Percentiles rank a stretch among this genome's conserved stretches.
Conservation (phyloP, 192 early-diverging fungal genomes). For the Dispira parvispora region DNA sequence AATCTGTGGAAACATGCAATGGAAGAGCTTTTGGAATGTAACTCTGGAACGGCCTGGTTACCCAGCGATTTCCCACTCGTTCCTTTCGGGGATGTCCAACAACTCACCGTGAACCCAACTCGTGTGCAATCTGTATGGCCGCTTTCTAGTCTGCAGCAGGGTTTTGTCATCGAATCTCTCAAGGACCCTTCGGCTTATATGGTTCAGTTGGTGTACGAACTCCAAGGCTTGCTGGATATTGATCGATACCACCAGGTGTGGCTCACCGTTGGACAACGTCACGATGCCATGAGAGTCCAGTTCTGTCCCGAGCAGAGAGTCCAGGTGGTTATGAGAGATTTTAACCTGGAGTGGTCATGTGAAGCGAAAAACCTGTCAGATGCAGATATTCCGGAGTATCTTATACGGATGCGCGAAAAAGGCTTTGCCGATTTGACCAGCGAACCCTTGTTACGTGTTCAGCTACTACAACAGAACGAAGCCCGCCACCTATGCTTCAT, state of each 20-base stretch:
- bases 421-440: background rate
- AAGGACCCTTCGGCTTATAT: constrained; percentile 5
- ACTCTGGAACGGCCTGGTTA: no score
- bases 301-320: no score
- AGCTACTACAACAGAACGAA: background rate
- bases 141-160: background rate
- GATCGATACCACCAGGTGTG: background rate
- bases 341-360: no score
- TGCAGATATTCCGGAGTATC: no score
- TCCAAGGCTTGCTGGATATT: background rate
- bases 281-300: background rate
- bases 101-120: no score
- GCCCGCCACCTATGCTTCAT: background rate
- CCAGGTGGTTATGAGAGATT: no score
- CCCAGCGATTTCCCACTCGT: no score
- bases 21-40: no score
- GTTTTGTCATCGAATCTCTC: constrained; percentile 5
- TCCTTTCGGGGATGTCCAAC: no score
- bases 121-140: background rate
- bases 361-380: no score
- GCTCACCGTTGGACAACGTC: background rate
- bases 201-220: background rate
- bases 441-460: background rate
- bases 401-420: no score
- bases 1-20: no score